Evolutionary conservation across 1,139 yeast genomes (phyloP), one percentile per base, ranked within the genome.

Genomic region (Yamadazyma membranifaciens): DNA sequence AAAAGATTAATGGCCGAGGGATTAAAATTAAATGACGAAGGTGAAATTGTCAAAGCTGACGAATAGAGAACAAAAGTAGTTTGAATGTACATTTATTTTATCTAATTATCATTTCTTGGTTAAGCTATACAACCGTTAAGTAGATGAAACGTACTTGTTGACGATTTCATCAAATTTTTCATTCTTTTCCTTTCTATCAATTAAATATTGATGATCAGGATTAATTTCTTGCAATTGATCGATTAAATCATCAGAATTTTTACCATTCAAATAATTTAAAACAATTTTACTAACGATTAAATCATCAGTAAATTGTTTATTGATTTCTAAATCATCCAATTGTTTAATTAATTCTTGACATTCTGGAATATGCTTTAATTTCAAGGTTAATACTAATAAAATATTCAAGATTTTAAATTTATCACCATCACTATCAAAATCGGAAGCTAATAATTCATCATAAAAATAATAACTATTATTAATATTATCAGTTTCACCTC

Each of bases 381-480:
- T 72, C 45, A 72, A 57, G 6, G 74, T 68, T 54, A 72, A 65
- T 9, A 61, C 75, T 40, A 71, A 67, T 45, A 72, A 60, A 10
- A 62, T 58, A 44, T 55, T 63, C 50, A 71, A 65, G 15, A 67
- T 54, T 43, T 60, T 64, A 46, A 59, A 63, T 47, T 67, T 67
- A 26, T 73, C 73, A 42, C 70, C 75, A 43, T 69, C 73, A 37
- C 60, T 62, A 26, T 68, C 71, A 41, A 66, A 68, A 44, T 69
- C 73, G 20, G 69, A 59, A 36, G 79, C 75, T 40, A 81, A 72
- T 42, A 82, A 67, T 61, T 85, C 94, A 58, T 85, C 92, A 59
- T 78, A 85, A 51, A 85, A 83, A 60, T 82, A 85, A 62, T 74
- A 80, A 2, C 86, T 70, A 48, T 79, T 78, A 58, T 75, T 83